Conservation (phyloP, 2,329 filamentous ascomycete species). For the Exserohilum turcica region DNA sequence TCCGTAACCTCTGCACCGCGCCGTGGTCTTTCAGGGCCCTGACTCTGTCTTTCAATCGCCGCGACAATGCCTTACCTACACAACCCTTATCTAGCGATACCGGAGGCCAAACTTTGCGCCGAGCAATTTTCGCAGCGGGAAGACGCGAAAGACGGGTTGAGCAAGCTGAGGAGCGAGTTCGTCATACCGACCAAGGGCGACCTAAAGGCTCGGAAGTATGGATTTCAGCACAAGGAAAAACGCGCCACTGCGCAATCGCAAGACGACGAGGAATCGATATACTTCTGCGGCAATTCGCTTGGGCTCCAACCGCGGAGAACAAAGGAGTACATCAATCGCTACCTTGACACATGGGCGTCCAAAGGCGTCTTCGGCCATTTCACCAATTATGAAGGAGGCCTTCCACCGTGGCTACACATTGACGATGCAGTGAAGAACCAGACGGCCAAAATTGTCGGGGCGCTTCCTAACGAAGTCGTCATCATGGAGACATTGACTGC, state of each 20-base stretch:
- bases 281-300: slow-evolving; percentile 89
- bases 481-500: slow-evolving; percentile 86
- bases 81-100: slow-evolving; percentile 31
- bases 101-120: slow-evolving; percentile 31
- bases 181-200: slow-evolving; percentile 76
- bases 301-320: slow-evolving; percentile 79
- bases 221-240: slow-evolving; percentile 19
- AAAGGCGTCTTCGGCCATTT: slow-evolving; percentile 89
- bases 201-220: slow-evolving; percentile 64
- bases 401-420: slow-evolving; percentile 77
- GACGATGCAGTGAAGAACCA: slow-evolving; percentile 74
- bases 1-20: slow-evolving; percentile 2
- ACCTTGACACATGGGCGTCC: slow-evolving; percentile 81
- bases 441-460: slow-evolving; percentile 76
- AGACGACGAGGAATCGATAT: slow-evolving; percentile 61
- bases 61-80: slow-evolving; percentile 31
- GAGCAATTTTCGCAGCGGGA: slow-evolving; percentile 38
- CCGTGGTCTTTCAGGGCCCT: background rate
- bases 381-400: slow-evolving; percentile 67
- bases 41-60: slow-evolving; percentile 4
- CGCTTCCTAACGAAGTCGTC: slow-evolving; percentile 73
- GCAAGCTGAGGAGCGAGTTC: slow-evolving; percentile 67
- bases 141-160: slow-evolving; percentile 48
- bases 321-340: slow-evolving; percentile 68
- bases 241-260: slow-evolving; percentile 29